Percentiles rank a stretch among this genome's conserved stretches.
These are phyloP conservation scores for Ambrosiella xylebori DNA, from an alignment of 2,329 filamentous ascomycete genomes.

Conservation along the genomic window DNA sequence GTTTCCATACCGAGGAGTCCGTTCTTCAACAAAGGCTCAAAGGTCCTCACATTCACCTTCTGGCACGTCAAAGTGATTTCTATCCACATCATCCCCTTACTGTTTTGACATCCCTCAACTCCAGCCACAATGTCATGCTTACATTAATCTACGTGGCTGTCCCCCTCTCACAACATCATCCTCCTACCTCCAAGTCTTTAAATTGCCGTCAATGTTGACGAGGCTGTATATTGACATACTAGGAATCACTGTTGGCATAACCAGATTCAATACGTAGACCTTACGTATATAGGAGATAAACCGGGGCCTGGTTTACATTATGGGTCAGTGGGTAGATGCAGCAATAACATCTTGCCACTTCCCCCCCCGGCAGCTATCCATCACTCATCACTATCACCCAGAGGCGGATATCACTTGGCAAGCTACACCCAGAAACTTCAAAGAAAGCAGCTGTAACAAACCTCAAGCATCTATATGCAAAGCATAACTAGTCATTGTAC, in stretches of 20 bases:
- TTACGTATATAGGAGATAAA: background rate
- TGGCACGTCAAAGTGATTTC: too few relatives aligned
- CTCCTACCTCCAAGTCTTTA: too few relatives aligned
- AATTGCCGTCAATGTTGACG: background rate
- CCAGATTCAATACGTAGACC: background rate
- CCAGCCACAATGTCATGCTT: background rate
- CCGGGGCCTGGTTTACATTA: background rate
- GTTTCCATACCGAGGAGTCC: background rate
- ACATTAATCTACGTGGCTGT: background rate
- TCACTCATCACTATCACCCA: too few relatives aligned
- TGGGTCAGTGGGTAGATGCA: background rate
- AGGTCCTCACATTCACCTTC: background rate
- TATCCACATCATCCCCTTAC: background rate
- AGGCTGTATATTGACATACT: background rate
- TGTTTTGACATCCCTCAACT: background rate
- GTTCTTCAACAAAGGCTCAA: background rate
- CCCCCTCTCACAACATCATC: too few relatives aligned
- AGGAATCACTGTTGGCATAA: too few relatives aligned
- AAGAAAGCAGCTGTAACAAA: too few relatives aligned
- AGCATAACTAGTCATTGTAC: background rate
- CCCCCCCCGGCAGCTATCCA: too few relatives aligned
- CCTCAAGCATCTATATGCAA: too few relatives aligned
- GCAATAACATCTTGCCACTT: too few relatives aligned
- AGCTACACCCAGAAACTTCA: too few relatives aligned
- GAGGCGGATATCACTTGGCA: too few relatives aligned